These are phyloP conservation scores for Dittrichia graveolens DNA, from an alignment of 129 eudicot species.

Conservation along the genomic window DNA sequence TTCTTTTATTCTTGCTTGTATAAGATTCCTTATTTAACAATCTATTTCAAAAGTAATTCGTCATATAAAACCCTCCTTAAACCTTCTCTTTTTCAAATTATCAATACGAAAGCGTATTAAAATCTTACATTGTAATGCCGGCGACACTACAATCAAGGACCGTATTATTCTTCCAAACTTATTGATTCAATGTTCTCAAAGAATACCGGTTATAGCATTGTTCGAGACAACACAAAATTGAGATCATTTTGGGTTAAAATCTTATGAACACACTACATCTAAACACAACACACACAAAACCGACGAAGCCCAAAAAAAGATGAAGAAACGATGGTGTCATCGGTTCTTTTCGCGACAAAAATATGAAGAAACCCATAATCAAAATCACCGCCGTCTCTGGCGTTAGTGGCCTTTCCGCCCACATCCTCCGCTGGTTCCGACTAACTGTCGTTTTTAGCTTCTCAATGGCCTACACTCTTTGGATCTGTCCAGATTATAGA, in stretches of 20 bases:
- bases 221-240: slow-evolving; percentile 19
- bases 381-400: too few species aligned
- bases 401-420: too few species aligned
- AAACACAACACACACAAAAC: too few species aligned
- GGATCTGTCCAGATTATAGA: too few species aligned
- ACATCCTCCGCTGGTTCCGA: too few species aligned
- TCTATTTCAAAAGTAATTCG: slow-evolving; percentile 20
- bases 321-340: too few species aligned
- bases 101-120: slow-evolving; percentile 14
- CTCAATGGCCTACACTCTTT: too few species aligned
- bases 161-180: slow-evolving; percentile 13
- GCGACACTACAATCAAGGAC: slow-evolving; percentile 8
- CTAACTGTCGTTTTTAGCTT: too few species aligned
- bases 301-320: too few species aligned
- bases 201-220: neutral
- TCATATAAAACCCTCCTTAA: slow-evolving; percentile 26
- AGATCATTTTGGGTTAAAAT: slow-evolving; percentile 33
- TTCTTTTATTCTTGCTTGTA: neutral
- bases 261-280: too few species aligned
- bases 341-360: too few species aligned
- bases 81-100: slow-evolving; percentile 28
- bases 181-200: slow-evolving; percentile 17
- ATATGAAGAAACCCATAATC: too few species aligned
- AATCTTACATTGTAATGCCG: slow-evolving; percentile 22
- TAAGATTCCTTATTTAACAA: neutral